Evolutionary conservation across 306 rosid genomes (phyloP), one percentile per base, ranked within the genome.

Genomic region (Fragaria vesca): DNA sequence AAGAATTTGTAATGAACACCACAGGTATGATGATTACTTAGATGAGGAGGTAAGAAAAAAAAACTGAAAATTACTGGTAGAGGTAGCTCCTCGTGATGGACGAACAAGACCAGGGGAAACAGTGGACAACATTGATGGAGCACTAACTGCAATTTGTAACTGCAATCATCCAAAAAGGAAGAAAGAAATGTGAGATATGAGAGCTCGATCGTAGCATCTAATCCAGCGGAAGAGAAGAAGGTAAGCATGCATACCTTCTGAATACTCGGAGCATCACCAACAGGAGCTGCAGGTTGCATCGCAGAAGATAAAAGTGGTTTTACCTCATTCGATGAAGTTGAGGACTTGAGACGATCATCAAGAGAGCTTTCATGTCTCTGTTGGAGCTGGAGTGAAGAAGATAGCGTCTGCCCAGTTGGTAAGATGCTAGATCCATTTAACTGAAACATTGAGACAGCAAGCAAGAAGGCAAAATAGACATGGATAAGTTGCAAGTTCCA

Each of bases 81-180:
- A 91, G 81, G 96, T 45, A 79, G 85, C 81, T 81, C 71, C 90
- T 55, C 98, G 93, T 5, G 96, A 10, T 72, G 96, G 81, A 75
- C 99, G 98, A 76, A 87, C 90, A 80, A 85, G 86, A 83, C 93
- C 94, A 72, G 95, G 88, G 73, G 99, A 86, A 66, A 90, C 81
- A 57, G 91, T 84, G 65, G 92, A 78, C 75, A 89, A 80, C 89
- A 92, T 77, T 75, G 90, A 71, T 0, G 89, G 83, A 67, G 89
- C 68, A 45, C 76, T 86, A 55, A 54, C 74, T 69, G 88, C 24
- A 84, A 54, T 86, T 71, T 85, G 99, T 75, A 81, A 32, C 99
- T 91, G 88, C 81, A 83, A 75, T n/a, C 47, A 76, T 50, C 68
- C 79, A 60, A 80, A 3, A 79, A 75, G 63, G 63, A 7, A 40